A percentile compares a stretch with the other conserved stretches of the same genome.
Conservation (phyloP, 2,329 filamentous ascomycete genomes). For the Fusarium hainanense region DNA sequence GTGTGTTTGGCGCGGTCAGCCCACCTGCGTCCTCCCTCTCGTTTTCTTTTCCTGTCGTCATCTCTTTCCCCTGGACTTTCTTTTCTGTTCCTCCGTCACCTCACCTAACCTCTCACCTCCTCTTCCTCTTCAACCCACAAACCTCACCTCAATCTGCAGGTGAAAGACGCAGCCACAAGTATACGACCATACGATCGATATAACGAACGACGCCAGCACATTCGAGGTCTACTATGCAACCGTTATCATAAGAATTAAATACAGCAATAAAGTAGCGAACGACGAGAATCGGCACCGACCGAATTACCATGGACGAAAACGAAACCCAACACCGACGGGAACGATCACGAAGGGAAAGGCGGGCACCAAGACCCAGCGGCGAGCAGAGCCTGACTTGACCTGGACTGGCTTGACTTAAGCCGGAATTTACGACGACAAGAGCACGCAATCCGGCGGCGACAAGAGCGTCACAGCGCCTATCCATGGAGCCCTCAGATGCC, state of each 20-base stretch:
- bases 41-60: constrained; percentile 27
- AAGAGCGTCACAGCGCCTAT: constrained; percentile 43
- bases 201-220: not conserved
- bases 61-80: constrained; percentile 37
- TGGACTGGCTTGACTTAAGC: constrained; percentile 40
- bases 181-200: not conserved
- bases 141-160: constrained; percentile 28
- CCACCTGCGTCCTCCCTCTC: not conserved
- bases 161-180: constrained; percentile 5
- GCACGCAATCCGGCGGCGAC: constrained; percentile 44
- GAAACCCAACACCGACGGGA: constrained; percentile 31
- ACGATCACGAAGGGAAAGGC: constrained; percentile 35
- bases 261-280: not conserved
- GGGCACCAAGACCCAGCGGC: constrained; percentile 34
- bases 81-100: constrained; percentile 40
- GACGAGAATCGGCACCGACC: constrained; percentile 23
- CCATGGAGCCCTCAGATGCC: constrained; percentile 29
- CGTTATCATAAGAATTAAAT: not conserved
- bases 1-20: constrained; percentile 8
- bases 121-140: constrained; percentile 40
- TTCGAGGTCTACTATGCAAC: not conserved
- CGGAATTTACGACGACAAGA: constrained; percentile 35
- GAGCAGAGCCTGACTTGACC: constrained; percentile 35
- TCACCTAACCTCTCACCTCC: constrained; percentile 16
- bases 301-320: constrained; percentile 36